Conservation (phyloP, 2,329 filamentous ascomycete genomes). For the Chaetoscypha palmicola region DNA sequence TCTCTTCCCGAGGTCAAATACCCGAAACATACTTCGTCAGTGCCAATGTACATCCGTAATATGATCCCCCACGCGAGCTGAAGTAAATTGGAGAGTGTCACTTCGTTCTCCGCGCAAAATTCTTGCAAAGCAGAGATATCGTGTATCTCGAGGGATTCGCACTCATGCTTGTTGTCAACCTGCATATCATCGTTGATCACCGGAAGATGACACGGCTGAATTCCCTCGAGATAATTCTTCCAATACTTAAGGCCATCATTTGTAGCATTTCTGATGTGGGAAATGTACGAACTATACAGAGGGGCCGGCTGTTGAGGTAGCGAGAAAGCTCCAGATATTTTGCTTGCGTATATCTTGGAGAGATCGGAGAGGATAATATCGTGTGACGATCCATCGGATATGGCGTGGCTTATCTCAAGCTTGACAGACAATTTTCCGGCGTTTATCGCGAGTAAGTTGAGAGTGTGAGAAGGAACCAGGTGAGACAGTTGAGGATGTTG, state of each 20-base stretch:
- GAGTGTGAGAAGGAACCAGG: too few relatives aligned
- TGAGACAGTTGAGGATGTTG: too few relatives aligned
- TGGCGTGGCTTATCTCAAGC: conserved; percentile 45
- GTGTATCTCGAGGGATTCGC: conserved; percentile 17
- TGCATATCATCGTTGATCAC: conserved; percentile 16
- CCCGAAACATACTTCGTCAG: conserved; percentile 35
- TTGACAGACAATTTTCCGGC: too few relatives aligned
- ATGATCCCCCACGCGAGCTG: conserved; percentile 35
- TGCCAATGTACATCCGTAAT: conserved; percentile 32
- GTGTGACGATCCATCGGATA: conserved; percentile 45
- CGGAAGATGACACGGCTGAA: conserved; percentile 34
- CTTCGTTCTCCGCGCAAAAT: conserved; percentile 6
- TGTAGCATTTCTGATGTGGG: conserved; percentile 24
- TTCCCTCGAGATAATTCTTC: conserved; percentile 23
- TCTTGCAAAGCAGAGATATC: conserved; percentile 14
- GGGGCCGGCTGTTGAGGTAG: background rate
- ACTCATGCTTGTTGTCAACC: conserved; percentile 7
- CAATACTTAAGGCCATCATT: conserved; percentile 24
- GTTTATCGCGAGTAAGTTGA: too few relatives aligned
- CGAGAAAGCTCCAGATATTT: background rate
- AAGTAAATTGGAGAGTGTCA: conserved; percentile 34
- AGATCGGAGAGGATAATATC: conserved; percentile 30
- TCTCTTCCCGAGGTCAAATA: conserved; percentile 33
- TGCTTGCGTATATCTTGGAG: conserved; percentile 1
- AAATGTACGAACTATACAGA: conserved; percentile 30